Conservation (phyloP, 805 yeast genomes). For the Candida palmyrensis region DNA sequence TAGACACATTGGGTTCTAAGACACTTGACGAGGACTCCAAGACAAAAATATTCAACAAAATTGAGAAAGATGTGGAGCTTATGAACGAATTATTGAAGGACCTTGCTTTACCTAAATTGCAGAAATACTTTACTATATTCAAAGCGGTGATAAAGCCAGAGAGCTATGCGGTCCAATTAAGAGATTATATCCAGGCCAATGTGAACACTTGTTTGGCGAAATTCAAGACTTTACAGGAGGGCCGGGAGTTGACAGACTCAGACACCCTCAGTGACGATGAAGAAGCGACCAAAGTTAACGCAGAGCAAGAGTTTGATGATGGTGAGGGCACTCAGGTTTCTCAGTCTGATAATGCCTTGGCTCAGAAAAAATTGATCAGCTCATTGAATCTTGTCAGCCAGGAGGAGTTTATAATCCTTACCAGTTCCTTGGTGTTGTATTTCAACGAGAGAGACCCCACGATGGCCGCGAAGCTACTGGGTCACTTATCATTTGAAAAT, state of each 20-base stretch:
- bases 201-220: conserved; percentile 15
- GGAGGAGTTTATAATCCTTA: conserved; percentile 29
- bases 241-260: conserved; percentile 28
- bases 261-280: conserved; percentile 13
- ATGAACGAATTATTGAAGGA: conserved; percentile 9
- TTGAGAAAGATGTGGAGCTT: conserved; percentile 8
- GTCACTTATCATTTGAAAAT: conserved; percentile 15
- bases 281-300: background rate
- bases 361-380: conserved; percentile 19
- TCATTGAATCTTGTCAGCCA: conserved; percentile 28
- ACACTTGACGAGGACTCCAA: conserved; percentile 8
- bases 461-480: conserved; percentile 18
- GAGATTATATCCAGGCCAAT: conserved; percentile 11
- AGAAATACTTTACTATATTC: conserved; percentile 18
- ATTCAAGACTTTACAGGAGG: conserved; percentile 12
- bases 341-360: background rate
- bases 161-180: conserved; percentile 13
- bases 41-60: conserved; percentile 8
- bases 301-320: background rate
- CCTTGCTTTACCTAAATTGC: conserved; percentile 3
- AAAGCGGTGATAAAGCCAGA: conserved; percentile 18
- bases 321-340: background rate
- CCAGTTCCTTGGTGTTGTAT: conserved; percentile 19
- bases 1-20: conserved; percentile 11
- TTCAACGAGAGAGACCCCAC: conserved; percentile 13